These are phyloP conservation scores for Aleurites moluccanus DNA, from an alignment of 441 rosid genomes.

Conservation along the genomic window DNA sequence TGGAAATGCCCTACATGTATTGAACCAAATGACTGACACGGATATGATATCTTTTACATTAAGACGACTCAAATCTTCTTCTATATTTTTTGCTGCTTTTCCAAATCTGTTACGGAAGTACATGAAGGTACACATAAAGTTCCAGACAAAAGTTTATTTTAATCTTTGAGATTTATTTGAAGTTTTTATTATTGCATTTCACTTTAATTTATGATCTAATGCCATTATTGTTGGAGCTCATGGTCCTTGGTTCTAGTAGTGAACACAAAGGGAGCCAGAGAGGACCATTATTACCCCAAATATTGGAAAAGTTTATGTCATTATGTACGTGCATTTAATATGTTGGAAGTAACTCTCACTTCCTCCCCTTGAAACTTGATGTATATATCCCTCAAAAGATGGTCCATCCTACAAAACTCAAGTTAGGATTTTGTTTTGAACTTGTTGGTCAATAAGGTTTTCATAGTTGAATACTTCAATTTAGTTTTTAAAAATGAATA, in stretches of 20 bases:
- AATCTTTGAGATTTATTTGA: conserved; percentile 14
- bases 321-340: too few relatives aligned
- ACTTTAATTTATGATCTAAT: neutral
- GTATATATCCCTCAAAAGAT: neutral
- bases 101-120: conserved; percentile 85
- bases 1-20: conserved; percentile 81
- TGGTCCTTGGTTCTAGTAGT: neutral
- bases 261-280: neutral
- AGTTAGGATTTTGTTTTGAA: neutral
- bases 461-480: neutral
- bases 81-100: conserved; percentile 70
- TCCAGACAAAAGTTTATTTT: neutral
- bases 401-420: neutral
- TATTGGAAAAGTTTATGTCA: neutral
- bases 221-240: neutral
- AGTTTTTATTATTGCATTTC: neutral
- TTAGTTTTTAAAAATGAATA: neutral
- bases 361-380: neutral
- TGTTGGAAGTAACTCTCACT: neutral
- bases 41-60: conserved; percentile 88
- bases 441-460: neutral
- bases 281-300: neutral
- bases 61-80: conserved; percentile 70
- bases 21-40: conserved; percentile 93
- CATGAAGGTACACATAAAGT: conserved; percentile 54